Evolutionary conservation across 768 basidiomycete species (phyloP), one percentile per base, ranked within the genome.

Genomic region (Rhizopogon vesiculosus): DNA sequence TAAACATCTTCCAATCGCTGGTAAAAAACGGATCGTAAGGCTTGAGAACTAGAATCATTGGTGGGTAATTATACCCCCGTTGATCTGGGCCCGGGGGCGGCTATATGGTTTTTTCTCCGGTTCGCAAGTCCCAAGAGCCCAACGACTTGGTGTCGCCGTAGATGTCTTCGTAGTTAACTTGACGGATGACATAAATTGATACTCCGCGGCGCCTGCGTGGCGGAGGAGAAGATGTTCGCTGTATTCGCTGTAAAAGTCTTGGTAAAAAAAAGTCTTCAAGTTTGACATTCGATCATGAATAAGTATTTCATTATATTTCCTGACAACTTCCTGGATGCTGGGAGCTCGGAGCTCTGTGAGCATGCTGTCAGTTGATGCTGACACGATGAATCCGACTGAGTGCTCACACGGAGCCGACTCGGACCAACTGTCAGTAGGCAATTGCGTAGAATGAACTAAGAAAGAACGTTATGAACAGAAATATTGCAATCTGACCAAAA

Each of bases 151-250:
- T 41, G 50, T 51, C 50, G 19, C 18, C 3, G 52, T 33, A 50
- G 46, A 10, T 22, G 18, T 7, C 22, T 49, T 49, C 33, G 13
- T 22, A 22, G 35, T 19, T 35, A 35, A 10, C 12, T 10, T 35
- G 35, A 12, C 7, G 15, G 9, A 28, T 16, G 6, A 18, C 35
- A 39, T 18, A 22, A n/a, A 40, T 69, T 65, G 43, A 33, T 67
- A 69, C 69, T 69, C 68, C 68, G 68, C 68, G 68, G 71, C 54
- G 43, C 35, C 58, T 49, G 69, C 62, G 69, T 67, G 67, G 56
- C 66, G 35, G 35, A 42, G 29, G 25, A 7, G 10, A 22, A 5
- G 2, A 51, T 9, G 7, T 48, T 45, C 42, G 41, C 41, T 48
- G 52, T 35, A 5, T 48, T 45, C 31, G 41, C 41, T 48, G 52